Conservation (phyloP, 2,329 filamentous ascomycete genomes). For the Didymella lethalis region DNA sequence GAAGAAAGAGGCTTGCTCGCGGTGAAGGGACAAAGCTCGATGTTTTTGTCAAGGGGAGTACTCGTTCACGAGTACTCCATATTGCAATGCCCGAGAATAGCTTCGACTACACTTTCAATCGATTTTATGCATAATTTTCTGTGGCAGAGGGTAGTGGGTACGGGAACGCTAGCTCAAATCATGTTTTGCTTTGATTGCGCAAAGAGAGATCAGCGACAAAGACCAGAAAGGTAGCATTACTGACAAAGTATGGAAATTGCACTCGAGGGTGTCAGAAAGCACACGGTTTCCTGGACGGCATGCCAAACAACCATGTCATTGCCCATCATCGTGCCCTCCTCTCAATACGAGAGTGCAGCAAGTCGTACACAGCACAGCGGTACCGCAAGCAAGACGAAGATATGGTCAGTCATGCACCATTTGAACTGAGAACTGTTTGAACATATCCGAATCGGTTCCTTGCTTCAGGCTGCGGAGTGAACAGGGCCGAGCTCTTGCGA, state of each 20-base stretch:
- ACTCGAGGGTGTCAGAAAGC: conserved; percentile 1
- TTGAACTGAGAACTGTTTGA: background rate
- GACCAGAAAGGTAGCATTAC: background rate
- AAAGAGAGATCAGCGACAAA: background rate
- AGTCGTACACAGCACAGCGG: background rate
- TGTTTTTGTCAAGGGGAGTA: background rate
- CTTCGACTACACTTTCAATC: background rate
- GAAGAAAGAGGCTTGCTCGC: no score
- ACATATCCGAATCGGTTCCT: background rate
- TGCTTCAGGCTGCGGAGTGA: conserved; percentile 13
- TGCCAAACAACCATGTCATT: conserved; percentile 20
- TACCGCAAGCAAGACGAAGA: conserved; percentile 1
- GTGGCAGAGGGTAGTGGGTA: no score
- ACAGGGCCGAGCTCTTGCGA: conserved; percentile 17
- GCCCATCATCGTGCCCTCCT: conserved; percentile 12
- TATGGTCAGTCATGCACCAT: background rate
- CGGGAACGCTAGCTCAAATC: no score
- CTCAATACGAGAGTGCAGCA: conserved; percentile 10
- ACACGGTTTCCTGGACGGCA: conserved; percentile 5
- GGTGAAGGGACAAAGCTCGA: background rate
- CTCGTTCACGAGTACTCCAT: background rate
- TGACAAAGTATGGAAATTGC: background rate
- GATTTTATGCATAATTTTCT: no score
- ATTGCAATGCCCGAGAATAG: background rate
- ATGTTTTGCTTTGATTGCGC: no score